Evolutionary conservation across 306 rosid species (phyloP).

Genomic region (Cicer pinnatifidum): DNA sequence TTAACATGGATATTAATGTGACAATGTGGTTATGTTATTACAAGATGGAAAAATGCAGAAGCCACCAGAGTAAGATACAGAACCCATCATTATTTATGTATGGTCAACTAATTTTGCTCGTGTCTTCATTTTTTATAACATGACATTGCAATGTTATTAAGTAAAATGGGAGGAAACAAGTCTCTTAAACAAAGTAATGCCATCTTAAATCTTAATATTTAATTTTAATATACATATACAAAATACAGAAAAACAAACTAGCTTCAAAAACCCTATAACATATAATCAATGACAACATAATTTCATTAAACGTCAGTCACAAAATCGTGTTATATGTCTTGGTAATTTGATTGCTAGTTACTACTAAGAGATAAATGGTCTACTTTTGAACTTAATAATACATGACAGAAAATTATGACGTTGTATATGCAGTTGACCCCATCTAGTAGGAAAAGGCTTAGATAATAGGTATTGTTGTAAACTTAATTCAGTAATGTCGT

Average conservation of each 20-base stretch:
- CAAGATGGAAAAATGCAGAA: neutral
- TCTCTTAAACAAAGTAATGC: too few species aligned
- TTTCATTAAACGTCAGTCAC: neutral
- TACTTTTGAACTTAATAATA: neutral
- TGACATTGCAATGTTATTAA: too few species aligned
- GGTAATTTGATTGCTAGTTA: neutral
- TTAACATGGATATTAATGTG: neutral
- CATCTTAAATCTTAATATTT: too few species aligned
- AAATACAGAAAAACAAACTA: too few species aligned
- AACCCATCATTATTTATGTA: neutral
- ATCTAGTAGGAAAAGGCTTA: neutral
- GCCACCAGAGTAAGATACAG: neutral
- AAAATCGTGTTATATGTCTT: neutral
- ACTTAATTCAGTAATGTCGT: neutral
- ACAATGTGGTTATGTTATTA: neutral
- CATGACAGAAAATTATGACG: neutral
- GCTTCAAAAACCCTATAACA: too few species aligned
- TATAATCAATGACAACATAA: too few species aligned
- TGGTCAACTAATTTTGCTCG: too few species aligned
- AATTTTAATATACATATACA: too few species aligned
- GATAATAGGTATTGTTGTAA: neutral
- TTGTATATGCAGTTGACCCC: neutral
- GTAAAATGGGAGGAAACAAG: too few species aligned
- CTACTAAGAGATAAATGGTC: constrained; percentile 1
- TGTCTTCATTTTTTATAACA: too few species aligned